Evolutionary conservation across 192 early-diverging fungal genomes (phyloP), one percentile per base, ranked within the genome.

Genomic region (Coemansia javaensis): DNA sequence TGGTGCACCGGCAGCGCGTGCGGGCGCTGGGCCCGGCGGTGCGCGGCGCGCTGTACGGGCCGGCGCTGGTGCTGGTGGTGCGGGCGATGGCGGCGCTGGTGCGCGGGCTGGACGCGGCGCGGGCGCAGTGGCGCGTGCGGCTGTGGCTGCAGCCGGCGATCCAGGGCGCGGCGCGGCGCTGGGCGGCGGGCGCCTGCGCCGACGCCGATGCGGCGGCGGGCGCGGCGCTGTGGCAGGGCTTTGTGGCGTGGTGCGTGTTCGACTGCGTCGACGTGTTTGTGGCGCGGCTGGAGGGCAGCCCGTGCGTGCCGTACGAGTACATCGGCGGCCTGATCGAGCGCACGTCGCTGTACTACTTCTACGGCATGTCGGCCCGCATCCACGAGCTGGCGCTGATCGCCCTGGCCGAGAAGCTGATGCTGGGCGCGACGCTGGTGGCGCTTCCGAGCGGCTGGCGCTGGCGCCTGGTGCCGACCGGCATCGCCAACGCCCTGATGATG

Each of bases 241-340:
- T 63, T 43, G 54, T 40, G 5, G 42, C 63, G 7, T 35, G 30
- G 30, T 66, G 70, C 39, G 18, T 58, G 14, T 74, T 74, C 20
- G 70, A 66, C 55, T 74, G 70, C 35, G 36, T 74, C 2, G 70
- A 74, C 15, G 63, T 74, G 40, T 74, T 74, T 55, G 63, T 74
- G 8, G 62, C 70, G 17, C 70, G 70, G 41, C 41, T 74, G 13
- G 70, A 66, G 13, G 70, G 70, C 57, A 74, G 70, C 30, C 54
- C 59, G n/a, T 74, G 70, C 11, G 54, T 56, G 23, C 54, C 70
- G n/a, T 58, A 66, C 59, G 70, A 74, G 54, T 55, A 62, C 22
- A 66, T 74, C 17, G 70, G 70, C 28, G 48, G 49, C 7, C 46
- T 74, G 43, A 41, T 74, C 8, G 70, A 74, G 40, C 63, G 63